Conservation (phyloP, 2,329 filamentous ascomycete genomes). For the Botrytis pseudocinerea region DNA sequence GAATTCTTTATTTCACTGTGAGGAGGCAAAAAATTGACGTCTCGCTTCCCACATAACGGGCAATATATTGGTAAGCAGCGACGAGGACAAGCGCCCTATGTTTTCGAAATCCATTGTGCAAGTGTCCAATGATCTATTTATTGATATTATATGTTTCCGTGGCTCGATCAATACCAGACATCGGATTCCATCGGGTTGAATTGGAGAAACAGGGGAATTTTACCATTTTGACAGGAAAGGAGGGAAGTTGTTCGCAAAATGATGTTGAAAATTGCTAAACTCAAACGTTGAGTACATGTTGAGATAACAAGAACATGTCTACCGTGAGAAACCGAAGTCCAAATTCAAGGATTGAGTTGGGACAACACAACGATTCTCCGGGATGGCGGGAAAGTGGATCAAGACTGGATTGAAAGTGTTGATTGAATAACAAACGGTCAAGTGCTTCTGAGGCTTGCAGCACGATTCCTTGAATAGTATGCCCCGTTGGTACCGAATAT, state of each 20-base stretch:
- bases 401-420: not conserved
- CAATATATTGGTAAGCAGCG: not conserved
- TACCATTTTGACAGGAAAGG: not conserved
- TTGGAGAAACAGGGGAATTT: not conserved
- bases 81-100: not conserved
- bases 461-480: too few relatives aligned
- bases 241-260: not conserved
- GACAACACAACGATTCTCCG: not conserved
- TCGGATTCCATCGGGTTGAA: not conserved
- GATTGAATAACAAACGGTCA: not conserved
- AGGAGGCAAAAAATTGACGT: not conserved
- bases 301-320: not conserved
- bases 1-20: not conserved
- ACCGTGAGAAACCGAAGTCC: not conserved
- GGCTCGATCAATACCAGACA: not conserved
- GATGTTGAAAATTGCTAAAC: not conserved
- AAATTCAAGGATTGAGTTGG: not conserved
- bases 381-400: not conserved
- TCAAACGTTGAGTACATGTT: not conserved
- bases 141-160: not conserved
- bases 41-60: not conserved
- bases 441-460: too few relatives aligned
- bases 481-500: not conserved
- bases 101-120: not conserved
- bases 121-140: not conserved